Conservation (phyloP, 2,329 filamentous ascomycete species). For the Colletotrichum simmondsii region DNA sequence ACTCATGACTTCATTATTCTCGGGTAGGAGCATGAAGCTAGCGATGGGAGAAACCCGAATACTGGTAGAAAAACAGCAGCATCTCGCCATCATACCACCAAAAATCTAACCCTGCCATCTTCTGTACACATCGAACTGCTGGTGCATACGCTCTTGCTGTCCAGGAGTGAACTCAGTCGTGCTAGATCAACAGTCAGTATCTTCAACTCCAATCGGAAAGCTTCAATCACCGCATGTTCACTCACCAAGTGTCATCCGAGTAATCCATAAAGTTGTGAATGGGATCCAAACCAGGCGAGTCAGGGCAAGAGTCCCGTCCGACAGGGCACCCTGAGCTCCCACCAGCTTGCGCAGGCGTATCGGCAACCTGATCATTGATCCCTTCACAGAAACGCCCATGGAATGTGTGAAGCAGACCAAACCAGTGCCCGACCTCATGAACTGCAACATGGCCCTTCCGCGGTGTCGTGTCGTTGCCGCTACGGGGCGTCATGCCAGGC, state of each 20-base stretch:
- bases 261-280: conserved; percentile 54
- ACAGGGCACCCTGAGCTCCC: conserved; percentile 49
- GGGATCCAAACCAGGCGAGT: conserved; percentile 44
- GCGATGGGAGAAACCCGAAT: not conserved
- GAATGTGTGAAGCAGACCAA: conserved; percentile 60
- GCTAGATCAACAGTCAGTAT: not conserved
- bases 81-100: not conserved
- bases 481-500: conserved; percentile 47
- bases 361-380: conserved; percentile 50
- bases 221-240: not conserved
- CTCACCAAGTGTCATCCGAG: conserved; percentile 46
- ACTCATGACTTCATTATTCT: too few relatives aligned
- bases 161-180: conserved; percentile 30
- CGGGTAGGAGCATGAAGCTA: too few relatives aligned
- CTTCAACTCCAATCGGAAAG: not conserved
- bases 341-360: conserved; percentile 52
- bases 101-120: not conserved
- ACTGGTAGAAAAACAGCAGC: not conserved
- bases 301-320: conserved; percentile 48
- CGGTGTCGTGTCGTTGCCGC: conserved; percentile 41
- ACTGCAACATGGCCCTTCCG: conserved; percentile 41
- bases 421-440: conserved; percentile 61
- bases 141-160: conserved; percentile 30
- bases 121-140: conserved; percentile 15
- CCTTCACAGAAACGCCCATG: conserved; percentile 48